These are phyloP conservation scores for Phialophora expanda DNA, from an alignment of 2,329 filamentous ascomycete species.

Conservation along the genomic window DNA sequence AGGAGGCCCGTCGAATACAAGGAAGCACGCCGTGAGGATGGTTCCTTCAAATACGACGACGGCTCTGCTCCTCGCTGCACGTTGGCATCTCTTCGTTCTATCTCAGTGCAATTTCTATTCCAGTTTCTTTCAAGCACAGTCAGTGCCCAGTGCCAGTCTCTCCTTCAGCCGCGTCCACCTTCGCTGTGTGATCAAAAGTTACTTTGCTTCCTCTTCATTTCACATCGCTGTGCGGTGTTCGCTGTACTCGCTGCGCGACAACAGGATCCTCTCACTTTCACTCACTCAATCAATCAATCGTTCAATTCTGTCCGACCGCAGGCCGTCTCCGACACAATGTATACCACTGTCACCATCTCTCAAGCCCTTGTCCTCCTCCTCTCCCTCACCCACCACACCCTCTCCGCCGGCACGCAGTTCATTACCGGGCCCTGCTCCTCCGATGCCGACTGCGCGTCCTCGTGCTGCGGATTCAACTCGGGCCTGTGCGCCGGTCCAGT, in stretches of 20 bases:
- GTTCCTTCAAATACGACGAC: constrained; percentile 23
- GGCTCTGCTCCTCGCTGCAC: neutral
- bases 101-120: too few species aligned
- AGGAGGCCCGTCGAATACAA: constrained; percentile 1
- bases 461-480: constrained; percentile 42
- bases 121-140: neutral
- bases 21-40: neutral
- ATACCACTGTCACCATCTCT: constrained; percentile 13
- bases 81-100: neutral
- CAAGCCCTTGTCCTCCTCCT: constrained; percentile 23
- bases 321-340: constrained; percentile 15
- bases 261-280: too few species aligned
- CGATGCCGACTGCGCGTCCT: constrained; percentile 41
- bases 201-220: neutral
- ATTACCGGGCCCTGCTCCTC: constrained; percentile 40
- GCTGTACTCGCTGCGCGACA: neutral
- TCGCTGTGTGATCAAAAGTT: constrained; percentile 7
- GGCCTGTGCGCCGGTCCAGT: constrained; percentile 40
- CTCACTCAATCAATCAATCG: too few species aligned
- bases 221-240: constrained; percentile 1
- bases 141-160: constrained; percentile 2
- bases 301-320: too few species aligned
- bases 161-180: constrained; percentile 7
- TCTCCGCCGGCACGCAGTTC: constrained; percentile 38
- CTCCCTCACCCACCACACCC: constrained; percentile 30